A percentile compares a stretch with the other conserved stretches of the same genome.
These are phyloP conservation scores for Cercospora sp. DNA, from an alignment of 2,329 filamentous ascomycete genomes.

Conservation along the genomic window DNA sequence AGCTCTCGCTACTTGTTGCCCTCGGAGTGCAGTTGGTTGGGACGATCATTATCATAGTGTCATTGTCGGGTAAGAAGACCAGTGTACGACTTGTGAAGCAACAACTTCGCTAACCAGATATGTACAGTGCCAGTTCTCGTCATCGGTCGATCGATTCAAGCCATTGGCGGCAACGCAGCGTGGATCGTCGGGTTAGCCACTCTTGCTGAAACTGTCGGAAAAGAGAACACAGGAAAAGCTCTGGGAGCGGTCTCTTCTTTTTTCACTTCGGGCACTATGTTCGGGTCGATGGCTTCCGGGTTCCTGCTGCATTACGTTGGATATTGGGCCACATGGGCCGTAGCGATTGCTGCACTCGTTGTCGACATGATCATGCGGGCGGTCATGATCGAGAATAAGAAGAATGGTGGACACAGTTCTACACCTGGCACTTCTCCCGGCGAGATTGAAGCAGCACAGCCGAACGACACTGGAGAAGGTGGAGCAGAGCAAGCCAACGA, in stretches of 20 bases:
- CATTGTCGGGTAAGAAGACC: neutral
- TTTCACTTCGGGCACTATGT: slow-evolving; percentile 21
- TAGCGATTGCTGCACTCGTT: slow-evolving; percentile 16
- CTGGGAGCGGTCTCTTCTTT: slow-evolving; percentile 20
- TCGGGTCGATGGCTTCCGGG: slow-evolving; percentile 19
- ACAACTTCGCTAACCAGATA: slow-evolving; percentile 13
- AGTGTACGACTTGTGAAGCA: neutral
- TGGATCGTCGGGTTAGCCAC: slow-evolving; percentile 27
- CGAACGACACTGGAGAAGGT: neutral
- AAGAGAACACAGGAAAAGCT: slow-evolving; percentile 21
- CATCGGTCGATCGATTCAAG: slow-evolving; percentile 22
- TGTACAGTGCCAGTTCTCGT: slow-evolving; percentile 17
- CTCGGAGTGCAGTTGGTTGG: slow-evolving; percentile 18
- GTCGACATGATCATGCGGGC: slow-evolving; percentile 21
- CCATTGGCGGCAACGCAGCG: slow-evolving; percentile 18
- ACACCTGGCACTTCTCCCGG: neutral
- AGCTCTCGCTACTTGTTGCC: slow-evolving; percentile 22
- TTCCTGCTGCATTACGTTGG: slow-evolving; percentile 22
- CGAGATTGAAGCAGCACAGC: neutral
- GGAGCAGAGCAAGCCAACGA: slow-evolving; percentile 1
- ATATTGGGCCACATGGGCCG: slow-evolving; percentile 25
- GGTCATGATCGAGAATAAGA: slow-evolving; percentile 15
- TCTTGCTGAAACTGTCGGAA: slow-evolving; percentile 20
- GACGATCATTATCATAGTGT: slow-evolving; percentile 9
- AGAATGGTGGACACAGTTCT: too few relatives aligned